Percentiles rank a stretch among this genome's conserved stretches.
Conservation (phyloP, 768 basidiomycete genomes). For the Neoboletus brunneissimus region DNA sequence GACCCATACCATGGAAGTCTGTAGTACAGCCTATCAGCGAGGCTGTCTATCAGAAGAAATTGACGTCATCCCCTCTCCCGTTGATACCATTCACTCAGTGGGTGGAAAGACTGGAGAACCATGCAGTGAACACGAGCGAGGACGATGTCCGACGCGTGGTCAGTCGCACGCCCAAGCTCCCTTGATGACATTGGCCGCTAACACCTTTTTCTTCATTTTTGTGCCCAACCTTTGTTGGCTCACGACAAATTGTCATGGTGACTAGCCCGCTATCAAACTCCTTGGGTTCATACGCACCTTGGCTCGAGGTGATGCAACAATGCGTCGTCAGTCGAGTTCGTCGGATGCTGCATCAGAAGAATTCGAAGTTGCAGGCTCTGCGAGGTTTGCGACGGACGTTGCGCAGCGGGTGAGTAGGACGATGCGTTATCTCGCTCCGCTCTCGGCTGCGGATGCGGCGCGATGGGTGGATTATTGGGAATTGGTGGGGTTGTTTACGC, state of each 20-base stretch:
- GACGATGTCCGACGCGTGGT: not conserved
- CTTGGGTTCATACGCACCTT: constrained; percentile 4
- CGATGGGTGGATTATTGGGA: not conserved
- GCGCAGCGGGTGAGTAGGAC: not conserved
- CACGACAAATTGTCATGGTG: not conserved
- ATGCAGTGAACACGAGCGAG: not conserved
- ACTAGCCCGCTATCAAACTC: not conserved
- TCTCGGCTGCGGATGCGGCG: not conserved
- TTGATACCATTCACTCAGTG: constrained; percentile 34
- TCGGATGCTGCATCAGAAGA: not conserved
- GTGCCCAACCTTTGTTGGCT: not conserved
- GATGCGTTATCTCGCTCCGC: not conserved
- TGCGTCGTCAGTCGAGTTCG: not conserved
- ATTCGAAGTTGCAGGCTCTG: not conserved
- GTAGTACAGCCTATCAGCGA: constrained; percentile 26
- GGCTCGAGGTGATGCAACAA: not conserved
- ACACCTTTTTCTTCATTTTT: not conserved
- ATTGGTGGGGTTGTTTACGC: not conserved
- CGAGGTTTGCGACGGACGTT: not conserved
- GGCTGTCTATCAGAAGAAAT: constrained; percentile 7
- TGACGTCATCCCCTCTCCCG: constrained; percentile 20
- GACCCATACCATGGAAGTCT: constrained; percentile 26
- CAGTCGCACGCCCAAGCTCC: not conserved
- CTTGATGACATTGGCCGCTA: not conserved
- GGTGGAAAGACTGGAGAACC: constrained; percentile 9